phyloP scores from a whole-genome alignment of 2,329 filamentous ascomycete species.

The Xylaria polymorpha region DNA sequence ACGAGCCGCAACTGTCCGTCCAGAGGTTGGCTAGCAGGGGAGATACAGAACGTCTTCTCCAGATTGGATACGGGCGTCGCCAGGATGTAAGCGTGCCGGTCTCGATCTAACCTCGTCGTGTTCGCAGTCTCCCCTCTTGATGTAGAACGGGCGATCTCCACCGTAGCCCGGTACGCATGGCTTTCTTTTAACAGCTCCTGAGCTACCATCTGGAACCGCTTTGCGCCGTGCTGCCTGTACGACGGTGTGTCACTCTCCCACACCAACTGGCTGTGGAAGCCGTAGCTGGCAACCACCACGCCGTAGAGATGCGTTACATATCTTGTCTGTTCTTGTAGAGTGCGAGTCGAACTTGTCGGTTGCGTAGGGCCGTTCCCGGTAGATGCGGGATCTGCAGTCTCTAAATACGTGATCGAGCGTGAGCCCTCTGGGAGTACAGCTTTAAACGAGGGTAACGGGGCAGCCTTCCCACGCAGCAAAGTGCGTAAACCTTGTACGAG shows the following conservation, averaged over 20 bases:
- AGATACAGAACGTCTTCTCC: conserved; percentile 85
- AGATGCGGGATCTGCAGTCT: conserved; percentile 31
- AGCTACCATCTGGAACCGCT: conserved; percentile 87
- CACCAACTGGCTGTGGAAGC: conserved; percentile 87
- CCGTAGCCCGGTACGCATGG: conserved; percentile 62
- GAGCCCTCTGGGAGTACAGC: conserved; percentile 71
- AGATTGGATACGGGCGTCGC: conserved; percentile 82
- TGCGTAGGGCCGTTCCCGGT: neutral
- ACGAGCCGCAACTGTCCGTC: conserved; percentile 78
- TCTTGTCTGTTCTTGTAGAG: conserved; percentile 48
- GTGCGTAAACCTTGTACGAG: conserved; percentile 65
- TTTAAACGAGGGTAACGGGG: conserved; percentile 70
- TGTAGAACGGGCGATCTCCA: conserved; percentile 50
- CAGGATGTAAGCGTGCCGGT: conserved; percentile 79
- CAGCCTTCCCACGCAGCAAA: conserved; percentile 67
- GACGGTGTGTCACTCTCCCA: conserved; percentile 89
- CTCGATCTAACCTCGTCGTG: conserved; percentile 48
- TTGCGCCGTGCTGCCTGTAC: conserved; percentile 80
- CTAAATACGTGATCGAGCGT: conserved; percentile 56
- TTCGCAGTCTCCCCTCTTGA: conserved; percentile 38
- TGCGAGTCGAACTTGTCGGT: conserved; percentile 11
- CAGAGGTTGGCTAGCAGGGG: conserved; percentile 75
- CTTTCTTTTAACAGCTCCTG: conserved; percentile 72
- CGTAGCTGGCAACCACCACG: conserved; percentile 89
- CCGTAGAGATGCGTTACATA: conserved; percentile 67